Conservation (phyloP, 1,139 yeast species). For the Candida sp. region DNA sequence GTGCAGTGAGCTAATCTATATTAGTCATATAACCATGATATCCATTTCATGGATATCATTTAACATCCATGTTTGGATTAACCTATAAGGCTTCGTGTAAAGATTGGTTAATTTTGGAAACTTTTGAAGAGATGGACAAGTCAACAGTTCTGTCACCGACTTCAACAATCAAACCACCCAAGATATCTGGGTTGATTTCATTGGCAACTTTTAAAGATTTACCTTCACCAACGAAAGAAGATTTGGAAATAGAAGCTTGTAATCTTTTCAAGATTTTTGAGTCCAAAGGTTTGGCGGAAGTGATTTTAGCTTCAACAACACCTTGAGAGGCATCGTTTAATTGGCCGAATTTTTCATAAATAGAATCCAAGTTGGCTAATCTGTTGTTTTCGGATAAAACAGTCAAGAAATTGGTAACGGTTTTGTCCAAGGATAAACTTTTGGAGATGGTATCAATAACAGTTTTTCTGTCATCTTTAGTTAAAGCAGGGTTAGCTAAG, state of each 20-base stretch:
- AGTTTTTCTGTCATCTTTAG: slow-evolving; percentile 67
- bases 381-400: slow-evolving; percentile 97
- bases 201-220: slow-evolving; percentile 84
- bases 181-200: slow-evolving; percentile 82
- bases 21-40: too few species aligned
- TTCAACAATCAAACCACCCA: slow-evolving; percentile 96
- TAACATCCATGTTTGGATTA: too few species aligned
- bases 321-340: slow-evolving; percentile 91
- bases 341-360: slow-evolving; percentile 69
- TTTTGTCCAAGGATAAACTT: slow-evolving; percentile 62
- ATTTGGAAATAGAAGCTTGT: slow-evolving; percentile 73
- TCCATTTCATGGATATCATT: too few species aligned
- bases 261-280: slow-evolving; percentile 75
- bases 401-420: slow-evolving; percentile 74
- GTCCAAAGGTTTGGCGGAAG: slow-evolving; percentile 86
- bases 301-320: slow-evolving; percentile 88
- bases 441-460: slow-evolving; percentile 63
- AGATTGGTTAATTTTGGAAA: slow-evolving; percentile 85
- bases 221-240: slow-evolving; percentile 79
- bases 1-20: too few species aligned
- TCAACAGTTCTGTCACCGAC: slow-evolving; percentile 98
- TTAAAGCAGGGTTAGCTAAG: slow-evolving; percentile 81
- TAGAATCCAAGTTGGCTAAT: slow-evolving; percentile 62
- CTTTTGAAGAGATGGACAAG: slow-evolving; percentile 80
- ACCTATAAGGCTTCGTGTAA: slow-evolving; percentile 76